Evolutionary conservation across 441 rosid genomes (phyloP).

Genomic region (Croton setiger): DNA sequence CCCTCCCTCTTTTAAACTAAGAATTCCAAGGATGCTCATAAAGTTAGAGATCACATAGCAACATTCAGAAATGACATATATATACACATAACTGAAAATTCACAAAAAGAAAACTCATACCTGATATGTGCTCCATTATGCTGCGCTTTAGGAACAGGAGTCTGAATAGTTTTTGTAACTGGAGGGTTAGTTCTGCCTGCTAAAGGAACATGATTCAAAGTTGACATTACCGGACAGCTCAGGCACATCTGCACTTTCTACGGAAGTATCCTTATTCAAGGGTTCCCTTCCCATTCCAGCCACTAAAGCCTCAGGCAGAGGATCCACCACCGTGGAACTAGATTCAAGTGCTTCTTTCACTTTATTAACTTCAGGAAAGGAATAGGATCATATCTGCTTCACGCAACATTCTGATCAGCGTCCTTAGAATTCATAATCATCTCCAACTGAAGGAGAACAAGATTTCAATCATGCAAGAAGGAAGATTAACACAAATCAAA

Average conservation of each 20-base stretch:
- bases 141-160: constrained; percentile 28
- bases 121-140: constrained; percentile 48
- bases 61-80: background rate
- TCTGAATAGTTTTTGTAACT: constrained; percentile 12
- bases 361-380: constrained; percentile 31
- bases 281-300: constrained; percentile 13
- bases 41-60: background rate
- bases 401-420: background rate
- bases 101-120: constrained; percentile 26
- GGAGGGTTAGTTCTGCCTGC: constrained; percentile 16
- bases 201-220: constrained; percentile 18
- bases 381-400: constrained; percentile 16
- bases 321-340: constrained; percentile 40
- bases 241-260: background rate
- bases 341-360: constrained; percentile 35
- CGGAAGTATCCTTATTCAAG: constrained; percentile 13
- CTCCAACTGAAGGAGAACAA: background rate
- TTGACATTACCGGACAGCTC: constrained; percentile 17
- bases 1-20: no score
- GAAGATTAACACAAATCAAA: background rate
- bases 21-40: background rate
- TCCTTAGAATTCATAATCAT: constrained; percentile 23
- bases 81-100: background rate
- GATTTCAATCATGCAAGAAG: background rate
- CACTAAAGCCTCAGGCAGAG: constrained; percentile 37